phyloP scores from a whole-genome alignment of 257 asterid species.

The Solanum bukasovii region DNA sequence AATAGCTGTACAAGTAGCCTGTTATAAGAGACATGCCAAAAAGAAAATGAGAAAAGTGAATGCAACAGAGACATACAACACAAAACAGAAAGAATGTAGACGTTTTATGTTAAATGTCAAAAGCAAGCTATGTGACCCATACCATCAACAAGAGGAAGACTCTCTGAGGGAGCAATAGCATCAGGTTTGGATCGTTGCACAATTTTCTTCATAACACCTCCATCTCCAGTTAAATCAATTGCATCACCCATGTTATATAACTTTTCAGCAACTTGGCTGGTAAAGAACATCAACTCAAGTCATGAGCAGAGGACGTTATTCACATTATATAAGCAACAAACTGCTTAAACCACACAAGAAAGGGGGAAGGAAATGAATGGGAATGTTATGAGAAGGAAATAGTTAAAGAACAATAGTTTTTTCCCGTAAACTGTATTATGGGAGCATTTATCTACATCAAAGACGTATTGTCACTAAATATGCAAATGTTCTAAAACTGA shows the following conservation, averaged over 20 bases:
- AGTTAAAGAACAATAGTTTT: neutral
- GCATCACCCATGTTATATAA: slow-evolving; percentile 47
- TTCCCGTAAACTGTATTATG: neutral
- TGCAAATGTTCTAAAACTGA: neutral
- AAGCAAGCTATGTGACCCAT: slow-evolving; percentile 4
- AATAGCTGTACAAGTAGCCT: neutral
- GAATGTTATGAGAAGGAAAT: neutral
- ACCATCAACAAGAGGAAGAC: slow-evolving; percentile 91
- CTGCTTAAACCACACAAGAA: neutral
- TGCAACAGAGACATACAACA: neutral
- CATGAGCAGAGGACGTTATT: neutral
- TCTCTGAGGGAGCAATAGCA: slow-evolving; percentile 76
- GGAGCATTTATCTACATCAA: neutral
- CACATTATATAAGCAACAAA: neutral
- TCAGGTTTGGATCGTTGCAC: slow-evolving; percentile 64
- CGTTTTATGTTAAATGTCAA: neutral
- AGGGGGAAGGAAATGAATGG: neutral
- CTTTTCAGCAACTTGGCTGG: slow-evolving; percentile 23
- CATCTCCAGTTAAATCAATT: slow-evolving; percentile 88
- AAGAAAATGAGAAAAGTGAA: neutral
- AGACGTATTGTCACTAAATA: neutral
- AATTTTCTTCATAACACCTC: slow-evolving; percentile 80
- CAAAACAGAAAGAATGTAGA: neutral
- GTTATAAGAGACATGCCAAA: neutral
- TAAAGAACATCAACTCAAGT: neutral